These are phyloP conservation scores for Nicotiana otophora DNA, from an alignment of 257 asterid species.

Conservation along the genomic window DNA sequence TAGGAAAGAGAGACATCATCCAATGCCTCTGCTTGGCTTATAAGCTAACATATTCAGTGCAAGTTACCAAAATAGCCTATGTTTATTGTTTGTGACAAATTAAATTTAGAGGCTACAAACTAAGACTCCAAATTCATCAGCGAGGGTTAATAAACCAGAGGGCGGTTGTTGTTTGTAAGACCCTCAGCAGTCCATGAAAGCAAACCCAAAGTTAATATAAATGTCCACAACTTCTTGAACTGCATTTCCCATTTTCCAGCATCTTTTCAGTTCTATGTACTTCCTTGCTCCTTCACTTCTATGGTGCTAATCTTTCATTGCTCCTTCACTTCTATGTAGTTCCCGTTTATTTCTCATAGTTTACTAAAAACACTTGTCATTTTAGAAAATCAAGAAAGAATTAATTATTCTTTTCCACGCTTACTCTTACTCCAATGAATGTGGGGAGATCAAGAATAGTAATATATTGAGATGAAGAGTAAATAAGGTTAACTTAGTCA, in stretches of 20 bases:
- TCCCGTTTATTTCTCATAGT: no score
- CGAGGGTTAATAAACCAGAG: neutral
- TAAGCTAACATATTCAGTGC: neutral
- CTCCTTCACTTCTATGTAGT: neutral
- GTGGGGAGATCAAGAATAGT: no score
- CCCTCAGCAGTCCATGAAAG: neutral
- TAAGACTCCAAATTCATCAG: neutral
- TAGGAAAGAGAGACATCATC: neutral
- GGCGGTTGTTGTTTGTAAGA: neutral
- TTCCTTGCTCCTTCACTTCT: no score
- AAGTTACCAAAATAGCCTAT: neutral
- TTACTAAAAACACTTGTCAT: no score
- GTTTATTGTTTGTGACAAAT: neutral
- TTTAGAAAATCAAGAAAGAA: no score
- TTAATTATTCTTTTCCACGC: no score
- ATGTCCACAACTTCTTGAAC: no score
- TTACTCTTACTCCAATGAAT: no score
- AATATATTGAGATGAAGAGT: no score
- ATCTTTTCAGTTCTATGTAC: neutral
- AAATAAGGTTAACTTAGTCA: no score
- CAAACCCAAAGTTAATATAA: no score
- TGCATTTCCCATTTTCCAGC: neutral
- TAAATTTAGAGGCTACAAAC: neutral
- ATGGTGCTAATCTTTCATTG: neutral
- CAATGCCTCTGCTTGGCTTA: neutral